Evolutionary conservation across 176 grass and related monocot genomes (phyloP).

Genomic region (Themeda triandra): DNA sequence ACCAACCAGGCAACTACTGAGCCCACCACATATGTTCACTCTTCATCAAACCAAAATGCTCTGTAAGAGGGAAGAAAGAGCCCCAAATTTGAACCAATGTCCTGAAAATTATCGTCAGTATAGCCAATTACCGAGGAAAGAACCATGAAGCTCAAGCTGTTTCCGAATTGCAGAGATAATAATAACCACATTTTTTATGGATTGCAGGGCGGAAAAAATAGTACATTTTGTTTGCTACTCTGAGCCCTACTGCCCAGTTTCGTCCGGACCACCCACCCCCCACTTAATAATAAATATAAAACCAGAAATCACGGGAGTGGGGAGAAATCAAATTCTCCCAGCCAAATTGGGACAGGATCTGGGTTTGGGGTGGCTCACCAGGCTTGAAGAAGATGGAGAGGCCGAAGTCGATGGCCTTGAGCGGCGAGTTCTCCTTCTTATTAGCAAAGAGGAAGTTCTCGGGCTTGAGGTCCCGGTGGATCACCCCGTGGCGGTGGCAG

Average conservation of each 20-base stretch:
- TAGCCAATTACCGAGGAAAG: not conserved
- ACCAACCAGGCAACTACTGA: slow-evolving; percentile 16
- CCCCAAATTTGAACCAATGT: not conserved
- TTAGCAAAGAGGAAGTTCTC: slow-evolving; percentile 96
- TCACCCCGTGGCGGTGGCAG: slow-evolving; percentile 93
- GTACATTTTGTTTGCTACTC: slow-evolving; percentile 15
- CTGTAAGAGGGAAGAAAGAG: not conserved
- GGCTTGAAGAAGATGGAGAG: slow-evolving; percentile 99
- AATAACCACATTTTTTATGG: not conserved
- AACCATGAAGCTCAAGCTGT: not conserved
- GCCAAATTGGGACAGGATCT: slow-evolving; percentile 42
- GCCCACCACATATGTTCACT: not conserved
- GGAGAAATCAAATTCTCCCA: slow-evolving; percentile 14
- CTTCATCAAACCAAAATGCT: slow-evolving; percentile 18
- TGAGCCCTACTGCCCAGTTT: not conserved
- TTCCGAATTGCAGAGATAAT: not conserved
- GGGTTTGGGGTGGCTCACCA: slow-evolving; percentile 32
- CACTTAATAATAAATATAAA: not conserved
- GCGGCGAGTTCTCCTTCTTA: slow-evolving; percentile 97
- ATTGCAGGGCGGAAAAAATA: not conserved
- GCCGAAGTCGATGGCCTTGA: slow-evolving; percentile 96
- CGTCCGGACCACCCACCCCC: not conserved
- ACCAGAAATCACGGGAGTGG: slow-evolving; percentile 2
- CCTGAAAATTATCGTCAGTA: not conserved
- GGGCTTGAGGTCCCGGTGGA: slow-evolving; percentile 94